These are phyloP conservation scores for Singerocomus inundabilis DNA, from an alignment of 1,284 basidiomycete genomes.

Conservation along the genomic window DNA sequence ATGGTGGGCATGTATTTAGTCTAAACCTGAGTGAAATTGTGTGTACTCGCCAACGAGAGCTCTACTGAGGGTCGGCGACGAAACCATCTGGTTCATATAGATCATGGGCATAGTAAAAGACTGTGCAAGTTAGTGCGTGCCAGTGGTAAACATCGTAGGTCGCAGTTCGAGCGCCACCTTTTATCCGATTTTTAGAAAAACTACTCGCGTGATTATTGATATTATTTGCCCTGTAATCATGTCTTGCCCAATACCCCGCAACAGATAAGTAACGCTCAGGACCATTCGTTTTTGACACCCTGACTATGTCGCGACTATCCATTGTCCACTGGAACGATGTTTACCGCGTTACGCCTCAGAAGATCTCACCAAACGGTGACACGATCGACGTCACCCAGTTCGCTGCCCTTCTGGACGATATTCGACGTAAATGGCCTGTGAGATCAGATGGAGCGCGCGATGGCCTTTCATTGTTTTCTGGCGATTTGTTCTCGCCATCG, in stretches of 20 bases:
- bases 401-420: slow-evolving; percentile 56
- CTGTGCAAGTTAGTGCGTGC: no score
- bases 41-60: no score
- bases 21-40: no score
- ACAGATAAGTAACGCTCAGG: slow-evolving; percentile 3
- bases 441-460: slow-evolving; percentile 55
- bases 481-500: slow-evolving; percentile 84
- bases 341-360: slow-evolving; percentile 73
- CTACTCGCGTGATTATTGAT: neutral
- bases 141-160: no score
- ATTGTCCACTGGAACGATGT: slow-evolving; percentile 73
- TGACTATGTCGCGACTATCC: slow-evolving; percentile 28
- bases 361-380: slow-evolving; percentile 48
- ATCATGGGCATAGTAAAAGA: no score
- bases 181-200: neutral
- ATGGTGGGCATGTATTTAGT: no score
- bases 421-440: slow-evolving; percentile 52
- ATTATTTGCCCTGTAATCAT: neutral
- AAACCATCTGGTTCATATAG: no score
- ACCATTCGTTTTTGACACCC: neutral
- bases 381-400: slow-evolving; percentile 80
- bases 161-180: neutral
- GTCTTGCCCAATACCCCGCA: slow-evolving; percentile 5
- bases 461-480: slow-evolving; percentile 84
- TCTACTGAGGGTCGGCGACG: no score